A percentile compares a stretch with the other conserved stretches of the same genome.
Evolutionary conservation across 306 rosid species (phyloP).

Genomic region (Hippophae gyantsensis): DNA sequence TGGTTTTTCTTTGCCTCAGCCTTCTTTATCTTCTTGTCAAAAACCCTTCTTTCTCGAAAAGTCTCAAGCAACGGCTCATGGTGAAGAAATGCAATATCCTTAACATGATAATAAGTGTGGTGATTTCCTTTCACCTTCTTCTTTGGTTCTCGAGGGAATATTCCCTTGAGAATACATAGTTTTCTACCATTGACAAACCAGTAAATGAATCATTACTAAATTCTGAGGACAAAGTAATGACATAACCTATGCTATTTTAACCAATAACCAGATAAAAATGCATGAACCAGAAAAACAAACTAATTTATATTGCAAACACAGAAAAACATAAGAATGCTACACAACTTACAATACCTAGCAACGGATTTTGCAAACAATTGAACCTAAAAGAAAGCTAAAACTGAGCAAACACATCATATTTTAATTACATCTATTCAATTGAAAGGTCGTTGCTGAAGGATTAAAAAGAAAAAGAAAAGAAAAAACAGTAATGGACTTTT

Average conservation of each 20-base stretch:
- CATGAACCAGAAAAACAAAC: no score
- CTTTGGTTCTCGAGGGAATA: slow-evolving; percentile 89
- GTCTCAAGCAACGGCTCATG: slow-evolving; percentile 79
- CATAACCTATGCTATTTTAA: not conserved
- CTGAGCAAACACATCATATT: no score
- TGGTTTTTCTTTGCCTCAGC: slow-evolving; percentile 74
- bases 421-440: no score
- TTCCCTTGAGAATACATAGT: slow-evolving; percentile 80
- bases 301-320: no score
- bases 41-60: slow-evolving; percentile 54
- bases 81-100: slow-evolving; percentile 78
- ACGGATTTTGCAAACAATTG: no score
- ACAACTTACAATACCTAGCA: no score
- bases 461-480: no score
- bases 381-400: no score
- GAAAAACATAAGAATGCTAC: no score
- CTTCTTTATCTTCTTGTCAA: slow-evolving; percentile 72
- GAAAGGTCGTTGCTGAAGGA: no score
- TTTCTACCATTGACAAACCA: slow-evolving; percentile 40
- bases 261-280: not conserved
- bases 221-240: slow-evolving; percentile 2
- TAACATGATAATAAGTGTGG: slow-evolving; percentile 82
- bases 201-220: slow-evolving; percentile 2
- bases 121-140: slow-evolving; percentile 90
- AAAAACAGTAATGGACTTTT: no score